Evolutionary conservation across 176 grass and related monocot species (phyloP).

Genomic region (Oryza australiensis): DNA sequence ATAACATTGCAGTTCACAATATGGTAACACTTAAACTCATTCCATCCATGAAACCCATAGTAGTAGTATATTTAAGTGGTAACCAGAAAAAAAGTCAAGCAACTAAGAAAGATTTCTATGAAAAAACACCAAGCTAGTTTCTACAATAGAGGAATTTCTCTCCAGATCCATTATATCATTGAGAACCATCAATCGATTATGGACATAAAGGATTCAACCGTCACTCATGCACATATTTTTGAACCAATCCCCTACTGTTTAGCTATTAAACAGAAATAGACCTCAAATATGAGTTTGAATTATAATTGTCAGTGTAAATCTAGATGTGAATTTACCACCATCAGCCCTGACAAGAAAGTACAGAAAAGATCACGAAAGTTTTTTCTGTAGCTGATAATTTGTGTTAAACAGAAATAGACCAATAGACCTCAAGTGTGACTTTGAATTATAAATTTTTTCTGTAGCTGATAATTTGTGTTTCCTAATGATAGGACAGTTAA

Average conservation of each 20-base stretch:
- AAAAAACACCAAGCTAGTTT: background rate
- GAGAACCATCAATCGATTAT: background rate
- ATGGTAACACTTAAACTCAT: background rate
- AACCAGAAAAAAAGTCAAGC: background rate
- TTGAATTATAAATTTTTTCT: no score
- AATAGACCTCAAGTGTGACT: no score
- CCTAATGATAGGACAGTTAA: no score
- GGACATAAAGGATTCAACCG: background rate
- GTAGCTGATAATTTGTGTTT: no score
- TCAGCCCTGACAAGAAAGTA: background rate
- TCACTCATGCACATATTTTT: background rate
- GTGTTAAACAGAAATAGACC: no score
- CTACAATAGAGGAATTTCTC: background rate
- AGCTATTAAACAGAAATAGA: background rate
- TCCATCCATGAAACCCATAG: background rate
- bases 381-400: no score
- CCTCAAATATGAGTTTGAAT: background rate
- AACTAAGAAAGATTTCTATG: background rate
- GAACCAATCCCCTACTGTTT: background rate
- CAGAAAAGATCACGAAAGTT: background rate
- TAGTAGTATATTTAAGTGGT: no score
- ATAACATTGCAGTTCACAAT: background rate
- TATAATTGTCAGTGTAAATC: background rate
- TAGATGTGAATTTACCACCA: background rate
- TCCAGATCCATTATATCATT: background rate